These are phyloP conservation scores for Leccinum truebloodii DNA, from an alignment of 768 basidiomycete genomes.

Conservation along the genomic window DNA sequence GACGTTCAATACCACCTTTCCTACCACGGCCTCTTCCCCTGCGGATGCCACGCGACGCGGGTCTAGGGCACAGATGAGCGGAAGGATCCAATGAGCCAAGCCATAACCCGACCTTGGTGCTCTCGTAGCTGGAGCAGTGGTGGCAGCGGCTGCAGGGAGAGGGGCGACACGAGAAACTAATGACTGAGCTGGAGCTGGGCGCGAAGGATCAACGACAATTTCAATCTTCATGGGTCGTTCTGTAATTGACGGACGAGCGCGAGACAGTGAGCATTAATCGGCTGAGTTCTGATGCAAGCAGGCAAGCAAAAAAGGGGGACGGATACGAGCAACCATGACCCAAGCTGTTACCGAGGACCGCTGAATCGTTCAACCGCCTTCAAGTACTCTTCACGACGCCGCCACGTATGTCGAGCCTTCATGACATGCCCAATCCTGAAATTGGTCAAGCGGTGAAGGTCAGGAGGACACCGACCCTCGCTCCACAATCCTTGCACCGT, in stretches of 20 bases:
- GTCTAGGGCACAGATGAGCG: slow-evolving; percentile 23
- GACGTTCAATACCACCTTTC: slow-evolving; percentile 52
- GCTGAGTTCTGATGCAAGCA: slow-evolving; percentile 37
- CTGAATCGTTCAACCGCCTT: slow-evolving; percentile 27
- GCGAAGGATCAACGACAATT: slow-evolving; percentile 87
- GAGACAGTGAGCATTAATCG: slow-evolving; percentile 37
- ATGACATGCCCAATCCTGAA: slow-evolving; percentile 33
- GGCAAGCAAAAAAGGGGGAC: slow-evolving; percentile 45
- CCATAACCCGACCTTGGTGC: slow-evolving; percentile 37
- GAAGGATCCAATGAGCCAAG: background rate
- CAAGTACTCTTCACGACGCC: slow-evolving; percentile 24
- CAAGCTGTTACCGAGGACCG: slow-evolving; percentile 26
- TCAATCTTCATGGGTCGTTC: slow-evolving; percentile 99
- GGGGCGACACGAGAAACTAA: slow-evolving; percentile 88
- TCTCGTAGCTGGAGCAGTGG: slow-evolving; percentile 22
- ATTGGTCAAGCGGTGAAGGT: slow-evolving; percentile 37
- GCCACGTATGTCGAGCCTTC: slow-evolving; percentile 25
- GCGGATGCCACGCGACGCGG: slow-evolving; percentile 44
- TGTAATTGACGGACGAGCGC: slow-evolving; percentile 45
- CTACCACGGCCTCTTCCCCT: slow-evolving; percentile 46
- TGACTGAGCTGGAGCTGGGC: slow-evolving; percentile 57
- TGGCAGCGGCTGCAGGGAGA: slow-evolving; percentile 40
- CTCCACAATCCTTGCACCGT: slow-evolving; percentile 36
- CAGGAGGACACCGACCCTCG: slow-evolving; percentile 29
- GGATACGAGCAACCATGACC: slow-evolving; percentile 39